Conservation (phyloP, 495 filamentous ascomycete genomes). For the Sporormia fimetaria region DNA sequence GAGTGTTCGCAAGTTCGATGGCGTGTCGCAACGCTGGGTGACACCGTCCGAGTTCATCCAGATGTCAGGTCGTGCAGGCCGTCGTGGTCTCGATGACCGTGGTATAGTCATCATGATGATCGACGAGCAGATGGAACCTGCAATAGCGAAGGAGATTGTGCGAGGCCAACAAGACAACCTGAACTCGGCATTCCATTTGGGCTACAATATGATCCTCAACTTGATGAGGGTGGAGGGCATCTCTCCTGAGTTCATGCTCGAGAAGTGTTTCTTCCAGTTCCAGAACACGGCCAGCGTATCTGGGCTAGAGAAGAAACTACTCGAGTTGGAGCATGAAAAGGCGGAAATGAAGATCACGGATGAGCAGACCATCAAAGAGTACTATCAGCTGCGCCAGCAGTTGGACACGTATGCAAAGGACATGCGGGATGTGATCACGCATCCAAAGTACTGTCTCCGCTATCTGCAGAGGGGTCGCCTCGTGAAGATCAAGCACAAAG, state of each 20-base stretch:
- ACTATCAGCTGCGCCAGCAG: constrained; percentile 75
- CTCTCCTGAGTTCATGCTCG: constrained; percentile 92
- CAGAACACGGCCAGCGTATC: constrained; percentile 83
- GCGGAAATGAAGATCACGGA: constrained; percentile 66
- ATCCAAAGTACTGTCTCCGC: constrained; percentile 69
- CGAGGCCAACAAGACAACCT: constrained; percentile 91
- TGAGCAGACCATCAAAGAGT: constrained; percentile 80
- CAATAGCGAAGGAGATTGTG: constrained; percentile 82
- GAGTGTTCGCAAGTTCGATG: constrained; percentile 88
- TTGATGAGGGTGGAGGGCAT: constrained; percentile 91
- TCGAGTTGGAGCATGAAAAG: constrained; percentile 58
- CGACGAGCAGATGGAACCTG: constrained; percentile 91
- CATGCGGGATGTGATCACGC: constrained; percentile 76
- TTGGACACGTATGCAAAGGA: constrained; percentile 71
- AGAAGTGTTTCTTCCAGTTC: constrained; percentile 95
- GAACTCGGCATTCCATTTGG: constrained; percentile 93
- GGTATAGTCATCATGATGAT: constrained; percentile 99
- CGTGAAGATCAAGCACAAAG: constrained; percentile 67
- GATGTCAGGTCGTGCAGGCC: constrained; percentile 93
- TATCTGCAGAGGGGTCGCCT: constrained; percentile 75
- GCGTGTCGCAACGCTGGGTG: constrained; percentile 66
- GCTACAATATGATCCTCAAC: constrained; percentile 99
- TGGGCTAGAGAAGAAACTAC: constrained; percentile 66
- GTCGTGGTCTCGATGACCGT: constrained; percentile 92
- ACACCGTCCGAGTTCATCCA: constrained; percentile 96